Conservation (phyloP, 1,139 yeast genomes). For the Blastobotrys capitulatus region DNA sequence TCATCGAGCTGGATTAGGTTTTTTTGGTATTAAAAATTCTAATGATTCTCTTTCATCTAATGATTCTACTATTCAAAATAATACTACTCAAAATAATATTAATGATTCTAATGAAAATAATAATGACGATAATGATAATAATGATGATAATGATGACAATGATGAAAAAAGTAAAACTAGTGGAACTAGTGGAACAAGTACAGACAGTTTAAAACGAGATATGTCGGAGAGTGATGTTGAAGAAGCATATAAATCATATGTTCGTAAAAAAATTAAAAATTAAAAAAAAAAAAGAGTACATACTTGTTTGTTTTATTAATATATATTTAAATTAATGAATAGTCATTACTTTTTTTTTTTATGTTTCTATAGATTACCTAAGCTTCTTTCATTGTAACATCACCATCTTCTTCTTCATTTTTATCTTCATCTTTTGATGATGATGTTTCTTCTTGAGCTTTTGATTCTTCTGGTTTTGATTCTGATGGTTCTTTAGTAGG, state of each 20-base stretch:
- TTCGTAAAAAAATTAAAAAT: background rate
- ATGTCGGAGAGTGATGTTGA: slow-evolving; percentile 8
- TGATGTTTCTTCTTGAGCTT: background rate
- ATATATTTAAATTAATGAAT: background rate
- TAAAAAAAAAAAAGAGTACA: background rate
- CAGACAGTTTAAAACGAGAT: background rate
- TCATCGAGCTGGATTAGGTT: slow-evolving; percentile 55
- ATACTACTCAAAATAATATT: no score
- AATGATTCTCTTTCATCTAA: no score
- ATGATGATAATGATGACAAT: background rate
- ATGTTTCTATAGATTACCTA: no score
- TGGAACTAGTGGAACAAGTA: slow-evolving; percentile 1
- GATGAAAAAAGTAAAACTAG: slow-evolving; percentile 1
- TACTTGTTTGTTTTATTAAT: no score
- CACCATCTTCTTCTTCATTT: slow-evolving; percentile 12
- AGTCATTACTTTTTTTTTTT: background rate
- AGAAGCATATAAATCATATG: no score
- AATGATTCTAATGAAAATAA: no score
- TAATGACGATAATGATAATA: no score
- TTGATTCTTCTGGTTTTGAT: no score
- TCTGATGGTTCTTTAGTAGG: background rate
- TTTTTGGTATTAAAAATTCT: slow-evolving; percentile 40
- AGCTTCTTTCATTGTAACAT: slow-evolving; percentile 23
- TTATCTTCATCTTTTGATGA: background rate
- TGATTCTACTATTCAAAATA: no score